Percentiles rank a stretch among this genome's conserved stretches.
These are phyloP conservation scores for Aspergillus asperescens DNA, from an alignment of 495 filamentous ascomycete genomes.

Conservation along the genomic window DNA sequence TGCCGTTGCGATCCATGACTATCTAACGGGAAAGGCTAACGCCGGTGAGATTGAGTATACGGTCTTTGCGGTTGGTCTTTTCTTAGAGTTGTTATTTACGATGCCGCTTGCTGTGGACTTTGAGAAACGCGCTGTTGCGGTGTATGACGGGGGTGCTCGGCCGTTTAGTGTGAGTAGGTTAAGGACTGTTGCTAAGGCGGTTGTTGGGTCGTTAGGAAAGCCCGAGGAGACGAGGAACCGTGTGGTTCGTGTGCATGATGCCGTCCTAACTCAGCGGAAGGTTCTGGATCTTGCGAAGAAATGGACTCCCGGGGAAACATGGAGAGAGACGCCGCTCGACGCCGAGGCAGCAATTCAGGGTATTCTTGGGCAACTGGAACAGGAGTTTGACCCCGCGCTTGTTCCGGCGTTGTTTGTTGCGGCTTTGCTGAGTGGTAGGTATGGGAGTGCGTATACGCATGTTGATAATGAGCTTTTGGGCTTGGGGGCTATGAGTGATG, in stretches of 20 bases:
- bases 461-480: conserved; percentile 9
- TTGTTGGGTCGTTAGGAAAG: background rate
- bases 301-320: background rate
- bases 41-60: conserved; percentile 40
- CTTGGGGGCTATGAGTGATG: background rate
- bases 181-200: background rate
- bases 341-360: background rate
- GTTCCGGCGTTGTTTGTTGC: background rate
- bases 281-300: conserved; percentile 4
- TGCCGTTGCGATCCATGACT: conserved; percentile 28
- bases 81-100: background rate
- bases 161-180: background rate
- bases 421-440: conserved; percentile 1
- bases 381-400: background rate
- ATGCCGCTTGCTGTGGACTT: background rate
- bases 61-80: conserved; percentile 34
- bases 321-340: background rate
- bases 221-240: conserved; percentile 3
- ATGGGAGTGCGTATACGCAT: background rate
- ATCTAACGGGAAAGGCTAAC: conserved; percentile 28
- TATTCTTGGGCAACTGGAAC: background rate
- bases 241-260: background rate
- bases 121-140: background rate
- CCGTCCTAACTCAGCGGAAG: background rate
- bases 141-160: background rate